Evolutionary conservation across 169 alveolate genomes (phyloP).

Genomic region (Neospora caninum): DNA sequence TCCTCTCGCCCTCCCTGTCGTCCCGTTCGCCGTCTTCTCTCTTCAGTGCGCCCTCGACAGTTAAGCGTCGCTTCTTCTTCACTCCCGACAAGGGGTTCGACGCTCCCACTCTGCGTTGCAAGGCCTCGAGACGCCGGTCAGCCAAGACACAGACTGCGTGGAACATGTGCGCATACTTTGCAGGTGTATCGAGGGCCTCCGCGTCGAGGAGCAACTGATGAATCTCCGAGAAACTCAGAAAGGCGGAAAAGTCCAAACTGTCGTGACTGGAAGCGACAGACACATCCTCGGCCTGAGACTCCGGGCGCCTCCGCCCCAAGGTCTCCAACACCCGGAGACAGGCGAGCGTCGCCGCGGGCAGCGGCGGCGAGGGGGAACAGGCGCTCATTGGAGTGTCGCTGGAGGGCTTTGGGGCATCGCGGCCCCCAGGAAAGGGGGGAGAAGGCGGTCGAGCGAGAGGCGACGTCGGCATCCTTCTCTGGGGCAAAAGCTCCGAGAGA

Average conservation of each 20-base stretch:
- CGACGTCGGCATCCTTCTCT: neutral
- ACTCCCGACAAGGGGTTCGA: neutral
- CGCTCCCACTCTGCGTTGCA: neutral
- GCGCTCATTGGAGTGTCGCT: neutral
- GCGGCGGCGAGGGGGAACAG: neutral
- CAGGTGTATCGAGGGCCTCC: neutral
- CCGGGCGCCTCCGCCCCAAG: neutral
- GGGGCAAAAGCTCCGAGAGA: too few species aligned
- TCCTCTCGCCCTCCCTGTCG: neutral
- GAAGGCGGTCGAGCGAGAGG: neutral
- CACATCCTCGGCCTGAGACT: neutral
- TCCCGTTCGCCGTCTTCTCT: neutral
- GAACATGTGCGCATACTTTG: conserved; percentile 14
- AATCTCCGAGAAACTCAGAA: neutral
- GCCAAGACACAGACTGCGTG: conserved; percentile 26
- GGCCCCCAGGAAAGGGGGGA: neutral
- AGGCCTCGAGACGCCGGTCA: neutral
- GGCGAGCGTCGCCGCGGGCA: neutral
- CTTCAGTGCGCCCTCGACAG: neutral
- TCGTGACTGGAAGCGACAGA: neutral
- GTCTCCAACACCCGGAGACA: conserved; percentile 30
- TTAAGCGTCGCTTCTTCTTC: neutral
- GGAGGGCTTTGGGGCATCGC: neutral
- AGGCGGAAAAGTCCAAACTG: neutral
- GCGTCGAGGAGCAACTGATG: conserved; percentile 11